A percentile compares a stretch with the other conserved stretches of the same genome.
Conservation (phyloP, 176 grass and related monocot species). For the Olyra latifolia region DNA sequence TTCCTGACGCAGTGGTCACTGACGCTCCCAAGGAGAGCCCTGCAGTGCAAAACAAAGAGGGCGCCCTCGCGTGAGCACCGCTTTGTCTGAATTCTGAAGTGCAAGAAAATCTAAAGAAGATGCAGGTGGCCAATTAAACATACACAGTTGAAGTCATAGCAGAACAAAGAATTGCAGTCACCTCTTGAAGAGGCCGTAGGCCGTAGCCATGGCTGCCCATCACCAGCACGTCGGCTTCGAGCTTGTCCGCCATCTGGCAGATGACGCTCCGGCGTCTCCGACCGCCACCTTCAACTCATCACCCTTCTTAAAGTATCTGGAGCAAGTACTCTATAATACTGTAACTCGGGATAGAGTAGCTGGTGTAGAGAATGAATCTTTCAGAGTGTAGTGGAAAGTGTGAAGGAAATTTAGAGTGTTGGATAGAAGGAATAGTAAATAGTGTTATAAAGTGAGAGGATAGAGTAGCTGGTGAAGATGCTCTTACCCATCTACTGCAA, state of each 20-base stretch:
- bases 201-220: slow-evolving; percentile 81
- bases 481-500: too few relatives aligned
- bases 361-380: too few relatives aligned
- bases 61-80: not conserved
- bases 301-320: too few relatives aligned
- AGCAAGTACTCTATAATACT: too few relatives aligned
- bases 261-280: slow-evolving; percentile 68
- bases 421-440: too few relatives aligned
- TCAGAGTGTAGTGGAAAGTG: too few relatives aligned
- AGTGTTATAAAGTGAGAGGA: too few relatives aligned
- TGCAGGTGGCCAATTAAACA: not conserved
- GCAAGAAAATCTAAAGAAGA: not conserved
- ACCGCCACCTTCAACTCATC: slow-evolving; percentile 53
- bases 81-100: not conserved
- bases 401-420: too few relatives aligned
- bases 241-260: slow-evolving; percentile 55
- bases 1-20: slow-evolving; percentile 73
- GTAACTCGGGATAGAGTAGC: too few relatives aligned
- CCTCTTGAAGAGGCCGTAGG: slow-evolving; percentile 77
- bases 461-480: too few relatives aligned
- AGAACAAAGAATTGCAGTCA: not conserved
- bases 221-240: slow-evolving; percentile 58
- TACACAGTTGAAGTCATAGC: not conserved
- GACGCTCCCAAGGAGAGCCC: slow-evolving; percentile 75
- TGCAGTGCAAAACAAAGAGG: slow-evolving; percentile 33